Base-by-base conservation (phyloP, 2,329 filamentous ascomycete species). In the Fusarium burgessii region DNA sequence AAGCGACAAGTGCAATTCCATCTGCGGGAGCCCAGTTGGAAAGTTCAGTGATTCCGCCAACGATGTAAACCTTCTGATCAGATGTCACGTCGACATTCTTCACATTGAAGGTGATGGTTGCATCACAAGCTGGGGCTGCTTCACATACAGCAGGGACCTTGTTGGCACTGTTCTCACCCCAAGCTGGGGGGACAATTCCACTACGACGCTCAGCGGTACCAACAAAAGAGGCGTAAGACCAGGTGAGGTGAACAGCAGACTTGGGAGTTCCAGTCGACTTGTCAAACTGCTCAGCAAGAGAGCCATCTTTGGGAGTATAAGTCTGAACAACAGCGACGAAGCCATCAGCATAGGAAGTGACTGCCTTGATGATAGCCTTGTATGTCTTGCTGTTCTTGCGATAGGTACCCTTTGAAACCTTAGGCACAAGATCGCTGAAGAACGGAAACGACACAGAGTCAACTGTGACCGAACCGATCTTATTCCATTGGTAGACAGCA, bases 161-260 rank as follows among this genome's bases (percentile, higher is more conserved):
- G 46, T 75, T 74, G 27, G 68, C 69, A 9, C 45, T 18, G 20
- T 20, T 56, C 51, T 77, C 74, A 13, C 76, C 84, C 89, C 89
- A 91, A 10, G 86, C 84, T 3, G 83, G 81, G 3, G 89, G 87
- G 11, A 89, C 79, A 12, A 85, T 74, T 13, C 84, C 84, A 43
- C 83, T 83, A 40, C 90, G 86, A 35, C 89, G 86, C 32, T 85
- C 84, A 12, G 82, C 80, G 17, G 86, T 86, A 2, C 89, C 89
- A 35, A 93, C 79, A 77, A 93, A 90, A 0, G 90, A 85, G 3
- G 90, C 89, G 71, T 92, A 92, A 0, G 90, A 92, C 91, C 91
- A 93, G 5, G 91, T 92, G n/a, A 93, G 82, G 66, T 93, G 89
- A 18, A 83, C 80, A 5, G 91, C 91, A 2, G 90, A 91, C 5